Evolutionary conservation across 352 stramenopile species (phyloP), one percentile per base, ranked within the genome.

Genomic region (Pythium aristosporum): DNA sequence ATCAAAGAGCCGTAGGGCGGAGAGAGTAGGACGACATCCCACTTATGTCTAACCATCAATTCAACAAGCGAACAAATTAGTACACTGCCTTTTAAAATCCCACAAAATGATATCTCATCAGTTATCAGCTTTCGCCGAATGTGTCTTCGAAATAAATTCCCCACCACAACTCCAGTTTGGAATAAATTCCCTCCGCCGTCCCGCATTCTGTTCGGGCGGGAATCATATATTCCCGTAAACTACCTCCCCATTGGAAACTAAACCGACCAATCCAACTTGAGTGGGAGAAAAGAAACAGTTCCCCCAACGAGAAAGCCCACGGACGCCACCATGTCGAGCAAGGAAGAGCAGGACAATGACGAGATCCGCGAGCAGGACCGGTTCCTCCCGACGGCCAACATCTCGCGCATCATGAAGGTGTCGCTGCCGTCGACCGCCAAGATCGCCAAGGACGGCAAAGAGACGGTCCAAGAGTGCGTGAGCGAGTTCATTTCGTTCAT

Each of bases 401-500:
- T 99, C 80, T 98, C 92, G 48, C 89, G 97, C 37, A 99, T 99
- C 75, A 99, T 99, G 98, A 99, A 99, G 81, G 97, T 98, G 57
- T 98, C 89, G 47, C 86, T 99, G 21, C 98, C 98, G 23, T 92
- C 96, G 65, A 99, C 97, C 56, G 97, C 97, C 61, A 99, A 99
- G 88, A 99, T 99, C 75, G 96, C 97, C 59, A 99, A 99, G 82
- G 98, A 99, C 76, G 98, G 96, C 66, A 99, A 99, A 77, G 97
- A 99, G 76, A 99, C 96, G 11, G 96, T 99, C 55, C 97, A 99
- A 83, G 97, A 99, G 83, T 99, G 97, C 71, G 97, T 99, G 61
- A 99, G 92, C 49, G 98, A 99, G 82, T 99, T 99, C 79, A 99
- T 99, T 73, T 99, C 94, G 73, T 99, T 99, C 82, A 99, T 99